Evolutionary conservation across 2,329 filamentous ascomycete genomes (phyloP).

Genomic region (Aspergillus arachidicola): DNA sequence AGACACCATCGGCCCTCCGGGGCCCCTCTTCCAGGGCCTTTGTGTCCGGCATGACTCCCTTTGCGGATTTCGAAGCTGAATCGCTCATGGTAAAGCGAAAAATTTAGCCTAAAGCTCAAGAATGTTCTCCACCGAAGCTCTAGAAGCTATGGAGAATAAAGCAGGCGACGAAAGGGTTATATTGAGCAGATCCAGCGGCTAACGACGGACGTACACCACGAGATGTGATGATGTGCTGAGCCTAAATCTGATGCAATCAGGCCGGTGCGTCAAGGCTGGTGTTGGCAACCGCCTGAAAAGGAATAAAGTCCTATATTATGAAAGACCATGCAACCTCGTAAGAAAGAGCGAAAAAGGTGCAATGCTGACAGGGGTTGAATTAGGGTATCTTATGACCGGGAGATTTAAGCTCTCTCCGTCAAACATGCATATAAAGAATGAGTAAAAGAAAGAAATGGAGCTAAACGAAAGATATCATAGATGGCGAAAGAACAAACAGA

Average conservation of each 20-base stretch:
- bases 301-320: not conserved
- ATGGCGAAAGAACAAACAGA: not conserved
- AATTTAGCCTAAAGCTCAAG: not conserved
- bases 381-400: constrained; percentile 1
- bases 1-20: constrained; percentile 34
- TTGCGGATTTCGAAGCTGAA: constrained; percentile 15
- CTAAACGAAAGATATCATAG: not conserved
- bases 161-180: not conserved
- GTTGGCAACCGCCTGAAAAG: constrained; percentile 1
- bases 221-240: constrained; percentile 32
- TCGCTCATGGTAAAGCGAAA: constrained; percentile 18
- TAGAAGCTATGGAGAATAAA: constrained; percentile 2
- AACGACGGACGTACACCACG: constrained; percentile 17
- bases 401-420: not conserved
- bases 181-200: constrained; percentile 5
- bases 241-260: constrained; percentile 35
- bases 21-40: constrained; percentile 28
- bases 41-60: constrained; percentile 22
- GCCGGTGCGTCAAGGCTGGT: not conserved
- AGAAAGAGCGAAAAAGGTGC: constrained; percentile 7
- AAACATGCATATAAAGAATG: not conserved
- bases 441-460: not conserved
- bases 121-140: constrained; percentile 7
- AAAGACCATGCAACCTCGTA: constrained; percentile 3
- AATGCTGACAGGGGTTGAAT: constrained; percentile 1